Conservation (phyloP, 495 filamentous ascomycete species). For the Penicillium salamii region DNA sequence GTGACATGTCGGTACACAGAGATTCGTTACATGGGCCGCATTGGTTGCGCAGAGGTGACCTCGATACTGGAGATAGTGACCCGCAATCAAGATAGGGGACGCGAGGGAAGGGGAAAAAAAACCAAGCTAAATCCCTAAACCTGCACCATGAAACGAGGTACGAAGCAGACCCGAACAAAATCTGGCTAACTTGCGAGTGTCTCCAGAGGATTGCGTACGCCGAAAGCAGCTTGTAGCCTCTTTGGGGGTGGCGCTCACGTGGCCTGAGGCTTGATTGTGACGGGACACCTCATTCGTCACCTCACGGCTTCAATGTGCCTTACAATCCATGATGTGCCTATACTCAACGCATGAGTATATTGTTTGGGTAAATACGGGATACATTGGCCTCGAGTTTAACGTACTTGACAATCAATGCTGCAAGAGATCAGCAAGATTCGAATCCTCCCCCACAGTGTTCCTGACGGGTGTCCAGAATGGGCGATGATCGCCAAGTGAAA, state of each 20-base stretch:
- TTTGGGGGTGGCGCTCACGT: slow-evolving; percentile 8
- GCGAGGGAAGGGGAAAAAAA: neutral
- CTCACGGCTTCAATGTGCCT: no score
- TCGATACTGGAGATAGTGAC: neutral
- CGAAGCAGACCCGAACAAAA: neutral
- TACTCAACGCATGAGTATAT: neutral
- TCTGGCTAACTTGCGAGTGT: neutral
- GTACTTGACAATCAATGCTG: neutral
- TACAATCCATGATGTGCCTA: no score
- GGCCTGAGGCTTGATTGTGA: neutral
- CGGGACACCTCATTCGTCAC: no score
- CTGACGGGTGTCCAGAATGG: neutral
- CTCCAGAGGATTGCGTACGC: slow-evolving; percentile 14
- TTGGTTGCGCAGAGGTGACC: slow-evolving; percentile 5
- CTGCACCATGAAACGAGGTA: neutral
- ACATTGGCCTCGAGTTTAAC: no score
- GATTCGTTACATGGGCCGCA: slow-evolving; percentile 2
- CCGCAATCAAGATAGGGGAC: slow-evolving; percentile 2
- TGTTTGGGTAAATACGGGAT: no score
- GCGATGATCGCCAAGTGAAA: neutral
- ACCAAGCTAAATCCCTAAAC: no score
- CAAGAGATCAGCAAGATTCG: neutral
- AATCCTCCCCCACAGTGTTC: slow-evolving; percentile 1
- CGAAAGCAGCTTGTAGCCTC: slow-evolving; percentile 6
- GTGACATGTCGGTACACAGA: slow-evolving; percentile 5